Base-by-base conservation (phyloP, 768 basidiomycete species). In the Krasilnikovozyma curviuscula region DNA sequence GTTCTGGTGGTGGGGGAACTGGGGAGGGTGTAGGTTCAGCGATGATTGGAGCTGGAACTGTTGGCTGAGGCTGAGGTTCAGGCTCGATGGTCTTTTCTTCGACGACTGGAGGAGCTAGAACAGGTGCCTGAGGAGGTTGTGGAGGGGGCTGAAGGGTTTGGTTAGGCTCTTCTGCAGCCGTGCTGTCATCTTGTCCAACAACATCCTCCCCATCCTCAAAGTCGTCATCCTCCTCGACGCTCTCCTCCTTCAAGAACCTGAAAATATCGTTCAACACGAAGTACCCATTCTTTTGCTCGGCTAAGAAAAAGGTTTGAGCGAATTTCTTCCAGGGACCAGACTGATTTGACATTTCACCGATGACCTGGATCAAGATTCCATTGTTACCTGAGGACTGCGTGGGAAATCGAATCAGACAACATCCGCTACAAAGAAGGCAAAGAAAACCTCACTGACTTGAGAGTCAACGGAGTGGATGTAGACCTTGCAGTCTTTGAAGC, bases 241-340 rank as follows among this genome's bases (percentile, higher is more conserved):
- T 69, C 61, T 95, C 88, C 68, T 95, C 93, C 70, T 93, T 95
- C 55, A 98, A 71, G 73, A 93, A 97, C 52, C 93, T 82, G 78
- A 97, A 98, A 70, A 97, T 95, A 69, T 98, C 93, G 68, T 98
- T 98, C 67, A 98, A 78, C 55, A 98, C 93, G 63, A 91, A 98
- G 71, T 97, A 98, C 35, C 93, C 93, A 57, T 91, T 93, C 13
- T 86, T 85, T 68, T 98, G 93, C 66, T 95, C 88, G 32, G 93
- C 93, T 46, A 98, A 79, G 81, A 98, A 97, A 70, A 98, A 97
- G 7, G 91, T 95, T 69, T 98, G 93, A 10, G 88, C 89, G 59
- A 98, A 98, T 69, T 97, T 98, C 61, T 81, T 78, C 93, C 93
- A 98, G 5, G 83, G 73, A 45, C 81, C 83, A 49, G 75, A 74